Conservation (phyloP, 768 basidiomycete species). For the Suillus bovinus region DNA sequence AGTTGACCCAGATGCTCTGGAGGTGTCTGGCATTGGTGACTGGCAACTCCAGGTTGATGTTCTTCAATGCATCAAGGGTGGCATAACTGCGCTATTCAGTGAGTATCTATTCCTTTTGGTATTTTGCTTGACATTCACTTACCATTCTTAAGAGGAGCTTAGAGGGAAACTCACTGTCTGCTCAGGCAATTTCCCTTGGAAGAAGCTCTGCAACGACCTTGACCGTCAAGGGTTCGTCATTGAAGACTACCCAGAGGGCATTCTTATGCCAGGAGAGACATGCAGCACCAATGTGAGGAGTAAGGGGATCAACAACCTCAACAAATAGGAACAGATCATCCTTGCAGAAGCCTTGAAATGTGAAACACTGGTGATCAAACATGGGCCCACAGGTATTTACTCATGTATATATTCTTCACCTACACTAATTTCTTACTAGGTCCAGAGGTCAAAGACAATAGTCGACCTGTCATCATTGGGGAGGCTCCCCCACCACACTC, state of each 20-base stretch:
- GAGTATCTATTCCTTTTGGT: neutral
- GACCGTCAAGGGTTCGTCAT: conserved; percentile 4
- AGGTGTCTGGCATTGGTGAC: neutral
- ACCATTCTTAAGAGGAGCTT: neutral
- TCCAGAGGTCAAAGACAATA: too few relatives aligned
- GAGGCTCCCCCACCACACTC: too few relatives aligned
- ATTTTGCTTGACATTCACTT: neutral
- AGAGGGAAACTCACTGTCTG: neutral
- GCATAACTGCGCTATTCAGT: neutral
- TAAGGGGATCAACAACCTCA: conserved; percentile 3
- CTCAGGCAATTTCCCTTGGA: conserved; percentile 6
- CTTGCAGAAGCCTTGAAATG: neutral
- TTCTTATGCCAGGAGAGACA: conserved; percentile 5
- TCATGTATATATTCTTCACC: neutral
- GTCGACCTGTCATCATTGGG: too few relatives aligned
- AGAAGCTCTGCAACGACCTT: neutral
- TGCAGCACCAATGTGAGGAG: neutral
- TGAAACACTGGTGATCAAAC: neutral
- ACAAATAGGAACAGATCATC: neutral
- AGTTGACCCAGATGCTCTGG: neutral
- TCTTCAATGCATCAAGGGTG: neutral
- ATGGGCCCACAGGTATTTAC: neutral
- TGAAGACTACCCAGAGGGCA: neutral
- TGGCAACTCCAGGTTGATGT: neutral
- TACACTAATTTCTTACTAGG: too few relatives aligned